These are phyloP conservation scores for Geoglossum glabrum DNA, from an alignment of 495 filamentous ascomycete species.

Conservation along the genomic window DNA sequence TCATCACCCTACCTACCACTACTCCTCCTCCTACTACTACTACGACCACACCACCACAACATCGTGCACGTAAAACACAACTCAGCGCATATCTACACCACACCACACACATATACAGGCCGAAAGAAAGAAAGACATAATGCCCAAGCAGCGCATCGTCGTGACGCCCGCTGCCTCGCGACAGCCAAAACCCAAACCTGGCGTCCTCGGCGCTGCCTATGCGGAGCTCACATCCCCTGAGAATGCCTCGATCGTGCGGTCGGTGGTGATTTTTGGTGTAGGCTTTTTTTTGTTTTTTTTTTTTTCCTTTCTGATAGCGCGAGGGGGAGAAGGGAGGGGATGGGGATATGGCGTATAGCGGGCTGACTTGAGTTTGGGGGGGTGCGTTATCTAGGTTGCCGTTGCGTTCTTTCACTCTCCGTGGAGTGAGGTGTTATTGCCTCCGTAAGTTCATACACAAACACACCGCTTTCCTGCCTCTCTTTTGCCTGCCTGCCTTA, in stretches of 20 bases:
- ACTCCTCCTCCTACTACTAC: no score
- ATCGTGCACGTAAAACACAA: no score
- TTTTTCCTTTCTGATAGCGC: neutral
- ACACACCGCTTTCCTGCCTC: neutral
- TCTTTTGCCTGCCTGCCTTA: neutral
- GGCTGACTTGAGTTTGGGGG: neutral
- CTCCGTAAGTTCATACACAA: constrained; percentile 33
- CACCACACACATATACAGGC: no score
- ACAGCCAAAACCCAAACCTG: neutral
- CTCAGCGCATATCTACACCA: no score
- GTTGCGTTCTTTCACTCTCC: constrained; percentile 56
- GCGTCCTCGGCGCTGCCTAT: constrained; percentile 28
- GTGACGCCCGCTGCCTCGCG: neutral
- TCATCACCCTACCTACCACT: no score
- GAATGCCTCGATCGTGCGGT: constrained; percentile 55
- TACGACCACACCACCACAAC: neutral
- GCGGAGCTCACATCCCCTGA: constrained; percentile 46
- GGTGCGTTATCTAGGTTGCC: constrained; percentile 31
- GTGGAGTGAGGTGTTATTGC: constrained; percentile 53
- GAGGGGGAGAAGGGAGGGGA: neutral
- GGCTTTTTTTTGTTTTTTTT: constrained; percentile 19
- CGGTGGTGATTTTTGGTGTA: constrained; percentile 54
- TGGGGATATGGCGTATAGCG: neutral
- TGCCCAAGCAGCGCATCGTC: neutral
- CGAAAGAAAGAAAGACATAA: no score